These are phyloP conservation scores for Apodospora peruviana DNA, from an alignment of 495 filamentous ascomycete species.

Conservation along the genomic window DNA sequence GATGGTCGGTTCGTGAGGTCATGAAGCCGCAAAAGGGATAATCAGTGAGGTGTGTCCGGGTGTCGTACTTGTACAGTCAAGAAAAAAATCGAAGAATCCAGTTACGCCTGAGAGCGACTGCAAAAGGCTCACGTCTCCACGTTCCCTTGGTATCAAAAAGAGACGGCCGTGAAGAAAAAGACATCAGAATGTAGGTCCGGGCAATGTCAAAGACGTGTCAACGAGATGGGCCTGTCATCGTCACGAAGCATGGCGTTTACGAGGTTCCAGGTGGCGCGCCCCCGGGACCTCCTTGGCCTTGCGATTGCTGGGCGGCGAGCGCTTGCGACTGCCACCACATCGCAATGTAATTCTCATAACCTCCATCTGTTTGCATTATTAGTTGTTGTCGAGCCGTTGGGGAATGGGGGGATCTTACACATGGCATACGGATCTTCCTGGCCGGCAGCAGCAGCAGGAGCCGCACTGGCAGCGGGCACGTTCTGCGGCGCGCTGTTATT, in stretches of 20 bases:
- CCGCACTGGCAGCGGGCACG: slow-evolving; percentile 14
- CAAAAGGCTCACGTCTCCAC: no score
- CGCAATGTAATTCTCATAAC: slow-evolving; percentile 28
- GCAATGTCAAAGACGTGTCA: slow-evolving; percentile 15
- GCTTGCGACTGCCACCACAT: slow-evolving; percentile 29
- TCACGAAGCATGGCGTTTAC: slow-evolving; percentile 23
- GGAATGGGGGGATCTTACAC: slow-evolving; percentile 15
- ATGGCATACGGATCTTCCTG: slow-evolving; percentile 26
- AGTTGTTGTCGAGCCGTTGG: slow-evolving; percentile 3
- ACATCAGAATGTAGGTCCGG: no score
- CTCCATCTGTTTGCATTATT: slow-evolving; percentile 20
- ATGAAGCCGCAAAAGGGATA: no score
- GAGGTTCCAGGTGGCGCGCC: slow-evolving; percentile 23
- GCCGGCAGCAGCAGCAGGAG: slow-evolving; percentile 16
- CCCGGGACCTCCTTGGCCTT: slow-evolving; percentile 18
- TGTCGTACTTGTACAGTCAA: background rate
- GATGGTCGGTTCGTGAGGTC: no score
- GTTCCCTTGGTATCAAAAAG: no score
- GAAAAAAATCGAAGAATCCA: background rate
- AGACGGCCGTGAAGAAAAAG: no score
- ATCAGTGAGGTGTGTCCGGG: no score
- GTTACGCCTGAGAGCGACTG: no score
- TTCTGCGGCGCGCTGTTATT: slow-evolving; percentile 17
- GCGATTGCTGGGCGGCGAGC: slow-evolving; percentile 22
- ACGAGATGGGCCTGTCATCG: slow-evolving; percentile 21